These are phyloP conservation scores for Inga laurina DNA, from an alignment of 306 rosid species.

Conservation along the genomic window DNA sequence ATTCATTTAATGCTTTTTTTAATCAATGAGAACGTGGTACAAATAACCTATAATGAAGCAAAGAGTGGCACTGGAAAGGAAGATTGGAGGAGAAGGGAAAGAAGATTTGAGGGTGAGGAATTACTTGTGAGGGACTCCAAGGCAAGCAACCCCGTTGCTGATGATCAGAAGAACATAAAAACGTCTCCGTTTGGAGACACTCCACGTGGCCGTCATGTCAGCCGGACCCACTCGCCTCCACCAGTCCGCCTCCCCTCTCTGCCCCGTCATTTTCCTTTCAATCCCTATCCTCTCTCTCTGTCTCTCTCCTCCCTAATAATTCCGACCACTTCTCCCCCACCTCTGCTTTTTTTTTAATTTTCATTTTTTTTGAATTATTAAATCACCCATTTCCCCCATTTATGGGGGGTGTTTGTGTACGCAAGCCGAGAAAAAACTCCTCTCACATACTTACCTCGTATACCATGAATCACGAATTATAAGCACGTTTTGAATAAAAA, in stretches of 20 bases:
- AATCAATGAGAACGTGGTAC: too few relatives aligned
- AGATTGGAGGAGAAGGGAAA: background rate
- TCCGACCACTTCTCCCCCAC: slow-evolving; percentile 19
- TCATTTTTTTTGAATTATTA: background rate
- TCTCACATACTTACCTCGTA: too few relatives aligned
- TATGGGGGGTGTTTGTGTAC: too few relatives aligned
- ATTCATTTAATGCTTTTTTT: too few relatives aligned
- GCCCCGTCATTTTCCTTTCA: slow-evolving; percentile 21
- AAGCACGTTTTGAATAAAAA: too few relatives aligned
- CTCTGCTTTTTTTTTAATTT: background rate
- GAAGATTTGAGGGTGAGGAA: background rate
- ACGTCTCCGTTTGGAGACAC: slow-evolving; percentile 26
- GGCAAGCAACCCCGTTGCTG: background rate
- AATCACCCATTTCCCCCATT: background rate
- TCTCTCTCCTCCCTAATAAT: slow-evolving; percentile 44
- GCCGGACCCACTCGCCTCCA: slow-evolving; percentile 43
- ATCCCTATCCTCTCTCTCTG: slow-evolving; percentile 14
- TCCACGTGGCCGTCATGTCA: slow-evolving; percentile 58
- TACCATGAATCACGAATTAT: too few relatives aligned
- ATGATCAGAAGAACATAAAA: background rate
- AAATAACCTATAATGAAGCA: too few relatives aligned
- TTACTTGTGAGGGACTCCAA: background rate
- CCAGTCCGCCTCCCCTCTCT: slow-evolving; percentile 26
- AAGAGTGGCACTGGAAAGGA: too few relatives aligned
- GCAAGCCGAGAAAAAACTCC: too few relatives aligned